Conservation (phyloP, 768 basidiomycete species). For the Coprinellus micaceus region DNA sequence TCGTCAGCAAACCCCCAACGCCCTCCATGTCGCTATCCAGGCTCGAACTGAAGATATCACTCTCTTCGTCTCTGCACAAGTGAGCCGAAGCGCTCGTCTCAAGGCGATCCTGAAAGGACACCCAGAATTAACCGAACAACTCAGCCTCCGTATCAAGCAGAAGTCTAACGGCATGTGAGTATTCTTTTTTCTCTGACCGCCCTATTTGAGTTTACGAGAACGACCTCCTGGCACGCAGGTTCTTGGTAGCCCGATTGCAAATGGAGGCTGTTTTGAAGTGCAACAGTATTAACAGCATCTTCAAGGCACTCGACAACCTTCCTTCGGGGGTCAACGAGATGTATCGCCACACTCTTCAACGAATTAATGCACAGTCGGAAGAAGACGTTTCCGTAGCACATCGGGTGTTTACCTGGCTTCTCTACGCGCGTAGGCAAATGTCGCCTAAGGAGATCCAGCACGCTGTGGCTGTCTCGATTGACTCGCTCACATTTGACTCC, state of each 20-base stretch:
- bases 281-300: not conserved
- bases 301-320: not conserved
- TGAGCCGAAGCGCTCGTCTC: not conserved
- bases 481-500: no score
- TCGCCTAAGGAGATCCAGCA: no score
- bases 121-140: not conserved
- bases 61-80: not conserved
- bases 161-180: conserved; percentile 2
- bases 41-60: not conserved
- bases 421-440: not conserved
- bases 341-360: not conserved
- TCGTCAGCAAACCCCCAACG: not conserved
- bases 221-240: not conserved
- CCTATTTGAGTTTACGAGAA: not conserved
- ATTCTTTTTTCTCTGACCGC: not conserved
- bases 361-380: not conserved
- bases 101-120: not conserved
- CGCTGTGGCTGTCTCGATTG: no score
- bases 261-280: not conserved
- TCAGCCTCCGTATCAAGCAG: not conserved
- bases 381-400: not conserved
- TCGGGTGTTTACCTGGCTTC: not conserved
- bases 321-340: conserved; percentile 1
- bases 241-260: conserved; percentile 4
- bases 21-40: not conserved